These are phyloP conservation scores for Brassica rapa DNA, from an alignment of 345 rosid genomes.

Conservation along the genomic window DNA sequence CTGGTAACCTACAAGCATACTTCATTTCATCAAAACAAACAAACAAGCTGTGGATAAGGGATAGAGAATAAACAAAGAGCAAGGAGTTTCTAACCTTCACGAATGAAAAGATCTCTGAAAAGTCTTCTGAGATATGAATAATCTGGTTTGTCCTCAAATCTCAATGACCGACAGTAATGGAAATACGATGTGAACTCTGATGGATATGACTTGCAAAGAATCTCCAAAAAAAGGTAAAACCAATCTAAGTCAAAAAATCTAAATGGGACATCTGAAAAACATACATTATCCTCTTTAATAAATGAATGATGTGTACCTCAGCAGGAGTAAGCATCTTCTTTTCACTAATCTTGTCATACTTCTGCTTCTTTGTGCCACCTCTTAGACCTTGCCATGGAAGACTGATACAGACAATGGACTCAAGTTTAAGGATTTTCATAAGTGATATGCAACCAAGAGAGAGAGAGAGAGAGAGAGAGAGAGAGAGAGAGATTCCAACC, in stretches of 20 bases:
- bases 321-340: slow-evolving; percentile 90
- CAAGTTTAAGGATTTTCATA: not conserved
- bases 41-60: not conserved
- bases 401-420: slow-evolving; percentile 46
- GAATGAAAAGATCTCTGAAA: slow-evolving; percentile 87
- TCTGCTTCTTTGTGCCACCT: slow-evolving; percentile 97
- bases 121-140: slow-evolving; percentile 93
- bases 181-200: slow-evolving; percentile 93
- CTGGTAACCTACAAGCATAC: slow-evolving; percentile 65
- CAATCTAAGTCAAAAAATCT: not conserved
- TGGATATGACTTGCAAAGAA: slow-evolving; percentile 86
- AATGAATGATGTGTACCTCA: slow-evolving; percentile 58
- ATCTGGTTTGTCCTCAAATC: slow-evolving; percentile 97
- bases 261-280: not conserved
- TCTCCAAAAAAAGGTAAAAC: slow-evolving; percentile 41
- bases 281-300: not conserved
- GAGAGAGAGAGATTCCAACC: slow-evolving; percentile 48
- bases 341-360: slow-evolving; percentile 94
- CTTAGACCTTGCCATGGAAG: slow-evolving; percentile 98
- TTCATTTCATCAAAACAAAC: not conserved
- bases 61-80: too few species aligned
- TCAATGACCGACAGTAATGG: slow-evolving; percentile 90
- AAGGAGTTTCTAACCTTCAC: slow-evolving; percentile 60
- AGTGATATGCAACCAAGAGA: slow-evolving; percentile 1
- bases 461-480: slow-evolving; percentile 10